These are phyloP conservation scores for Aspergillus pseudoterreus DNA, from an alignment of 2,329 filamentous ascomycete species.

Conservation along the genomic window DNA sequence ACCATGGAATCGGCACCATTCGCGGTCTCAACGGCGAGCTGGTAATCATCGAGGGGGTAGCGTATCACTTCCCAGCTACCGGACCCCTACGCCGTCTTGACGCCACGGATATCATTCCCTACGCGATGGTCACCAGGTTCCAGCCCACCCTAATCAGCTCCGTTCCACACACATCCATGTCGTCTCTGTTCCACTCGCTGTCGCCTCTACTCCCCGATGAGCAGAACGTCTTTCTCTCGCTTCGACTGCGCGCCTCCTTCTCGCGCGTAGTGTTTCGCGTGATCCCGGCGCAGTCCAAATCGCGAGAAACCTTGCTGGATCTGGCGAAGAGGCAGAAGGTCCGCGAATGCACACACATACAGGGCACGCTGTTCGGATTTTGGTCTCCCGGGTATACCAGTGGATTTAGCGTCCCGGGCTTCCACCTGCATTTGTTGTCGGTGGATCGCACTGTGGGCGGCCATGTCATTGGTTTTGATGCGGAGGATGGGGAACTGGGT, in stretches of 20 bases:
- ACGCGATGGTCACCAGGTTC: conserved; percentile 31
- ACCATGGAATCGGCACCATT: conserved; percentile 45
- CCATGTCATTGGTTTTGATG: conserved; percentile 23
- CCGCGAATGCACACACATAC: not conserved
- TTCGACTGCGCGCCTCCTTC: conserved; percentile 4
- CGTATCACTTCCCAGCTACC: conserved; percentile 41
- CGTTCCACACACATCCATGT: conserved; percentile 1
- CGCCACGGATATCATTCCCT: conserved; percentile 36
- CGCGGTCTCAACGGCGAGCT: conserved; percentile 43
- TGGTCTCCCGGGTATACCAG: conserved; percentile 38
- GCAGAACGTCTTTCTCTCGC: conserved; percentile 9
- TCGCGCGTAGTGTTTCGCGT: conserved; percentile 1
- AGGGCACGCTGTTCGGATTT: conserved; percentile 27
- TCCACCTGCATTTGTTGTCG: conserved; percentile 42
- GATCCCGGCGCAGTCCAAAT: not conserved
- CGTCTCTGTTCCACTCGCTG: not conserved
- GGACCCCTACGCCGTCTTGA: conserved; percentile 26
- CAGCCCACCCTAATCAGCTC: conserved; percentile 18
- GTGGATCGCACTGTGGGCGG: conserved; percentile 36
- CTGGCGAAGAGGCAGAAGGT: not conserved
- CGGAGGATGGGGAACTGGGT: conserved; percentile 27
- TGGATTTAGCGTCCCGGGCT: conserved; percentile 40
- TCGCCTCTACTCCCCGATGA: conserved; percentile 5
- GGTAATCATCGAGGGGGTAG: conserved; percentile 37
- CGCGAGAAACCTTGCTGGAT: not conserved